phyloP scores from a whole-genome alignment of 108 stramenopile genomes.

The Thalassiosira profunda region DNA sequence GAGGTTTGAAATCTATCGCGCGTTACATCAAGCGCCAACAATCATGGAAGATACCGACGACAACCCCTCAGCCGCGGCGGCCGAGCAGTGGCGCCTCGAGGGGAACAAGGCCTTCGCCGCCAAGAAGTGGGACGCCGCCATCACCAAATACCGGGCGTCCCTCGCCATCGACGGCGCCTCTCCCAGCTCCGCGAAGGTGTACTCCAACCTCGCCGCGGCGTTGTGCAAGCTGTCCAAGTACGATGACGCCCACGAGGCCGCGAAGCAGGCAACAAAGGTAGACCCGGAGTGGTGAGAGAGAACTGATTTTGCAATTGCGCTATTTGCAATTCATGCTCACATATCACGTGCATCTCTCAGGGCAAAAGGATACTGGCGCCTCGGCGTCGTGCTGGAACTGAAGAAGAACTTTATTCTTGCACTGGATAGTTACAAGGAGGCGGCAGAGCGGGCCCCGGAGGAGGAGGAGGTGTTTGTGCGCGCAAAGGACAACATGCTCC shows the following conservation, averaged over 20 bases:
- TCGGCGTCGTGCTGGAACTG: background rate
- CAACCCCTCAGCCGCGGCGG: too few relatives aligned
- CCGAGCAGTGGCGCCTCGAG: too few relatives aligned
- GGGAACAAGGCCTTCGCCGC: too few relatives aligned
- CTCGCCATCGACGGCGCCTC: background rate
- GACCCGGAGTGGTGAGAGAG: slow-evolving; percentile 5
- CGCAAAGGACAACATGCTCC: background rate
- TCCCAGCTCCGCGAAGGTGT: background rate
- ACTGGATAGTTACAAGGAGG: background rate
- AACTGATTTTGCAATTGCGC: too few relatives aligned
- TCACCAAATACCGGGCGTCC: too few relatives aligned
- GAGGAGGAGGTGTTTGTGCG: background rate
- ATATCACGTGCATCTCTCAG: too few relatives aligned
- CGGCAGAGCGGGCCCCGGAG: background rate
- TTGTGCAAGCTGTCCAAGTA: slow-evolving; percentile 8
- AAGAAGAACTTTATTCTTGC: background rate
- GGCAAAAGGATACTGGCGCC: slow-evolving; percentile 9
- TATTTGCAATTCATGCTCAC: too few relatives aligned
- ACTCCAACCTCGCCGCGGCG: slow-evolving; percentile 1
- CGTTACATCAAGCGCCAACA: too few relatives aligned
- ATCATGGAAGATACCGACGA: too few relatives aligned
- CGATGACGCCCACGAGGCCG: slow-evolving; percentile 2
- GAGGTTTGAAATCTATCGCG: too few relatives aligned
- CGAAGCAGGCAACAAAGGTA: slow-evolving; percentile 1
- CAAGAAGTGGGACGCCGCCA: too few relatives aligned